phyloP scores from a whole-genome alignment of 2,329 filamentous ascomycete species.

The Curvularia spicifera region DNA sequence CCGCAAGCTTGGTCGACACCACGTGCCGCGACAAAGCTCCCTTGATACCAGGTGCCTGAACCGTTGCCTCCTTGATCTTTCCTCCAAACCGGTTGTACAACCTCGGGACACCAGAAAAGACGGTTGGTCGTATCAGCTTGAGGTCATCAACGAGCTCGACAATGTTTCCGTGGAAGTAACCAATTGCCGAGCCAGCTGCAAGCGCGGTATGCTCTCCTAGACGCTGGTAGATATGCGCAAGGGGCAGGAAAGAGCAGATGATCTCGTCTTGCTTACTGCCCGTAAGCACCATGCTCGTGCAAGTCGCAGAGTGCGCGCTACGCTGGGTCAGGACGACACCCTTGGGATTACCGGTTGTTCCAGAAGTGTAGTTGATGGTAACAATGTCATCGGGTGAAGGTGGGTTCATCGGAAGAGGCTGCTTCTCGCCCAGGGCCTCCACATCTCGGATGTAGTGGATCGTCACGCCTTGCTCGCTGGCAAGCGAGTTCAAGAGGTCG shows the following conservation, averaged over 20 bases:
- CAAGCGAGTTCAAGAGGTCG: conserved; percentile 76
- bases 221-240: conserved; percentile 93
- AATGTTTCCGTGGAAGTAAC: conserved; percentile 94
- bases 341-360: conserved; percentile 83
- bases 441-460: conserved; percentile 83
- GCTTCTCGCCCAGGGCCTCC: conserved; percentile 76
- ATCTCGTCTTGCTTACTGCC: conserved; percentile 65
- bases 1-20: conserved; percentile 79
- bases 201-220: conserved; percentile 79
- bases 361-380: conserved; percentile 91
- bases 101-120: conserved; percentile 86
- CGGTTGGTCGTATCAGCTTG: conserved; percentile 82
- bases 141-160: conserved; percentile 86
- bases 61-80: conserved; percentile 78
- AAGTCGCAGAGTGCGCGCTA: conserved; percentile 77
- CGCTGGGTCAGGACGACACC: conserved; percentile 82
- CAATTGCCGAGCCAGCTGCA: conserved; percentile 74
- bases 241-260: conserved; percentile 84
- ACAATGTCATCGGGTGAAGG: conserved; percentile 77
- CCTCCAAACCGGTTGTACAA: conserved; percentile 90
- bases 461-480: conserved; percentile 73
- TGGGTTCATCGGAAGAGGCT: conserved; percentile 72
- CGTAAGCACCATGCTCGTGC: conserved; percentile 63
- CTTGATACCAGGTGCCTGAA: conserved; percentile 79
- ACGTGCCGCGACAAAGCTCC: conserved; percentile 82